Evolutionary conservation across 2,329 filamentous ascomycete species (phyloP).

Genomic region (Ascomycota sp.): DNA sequence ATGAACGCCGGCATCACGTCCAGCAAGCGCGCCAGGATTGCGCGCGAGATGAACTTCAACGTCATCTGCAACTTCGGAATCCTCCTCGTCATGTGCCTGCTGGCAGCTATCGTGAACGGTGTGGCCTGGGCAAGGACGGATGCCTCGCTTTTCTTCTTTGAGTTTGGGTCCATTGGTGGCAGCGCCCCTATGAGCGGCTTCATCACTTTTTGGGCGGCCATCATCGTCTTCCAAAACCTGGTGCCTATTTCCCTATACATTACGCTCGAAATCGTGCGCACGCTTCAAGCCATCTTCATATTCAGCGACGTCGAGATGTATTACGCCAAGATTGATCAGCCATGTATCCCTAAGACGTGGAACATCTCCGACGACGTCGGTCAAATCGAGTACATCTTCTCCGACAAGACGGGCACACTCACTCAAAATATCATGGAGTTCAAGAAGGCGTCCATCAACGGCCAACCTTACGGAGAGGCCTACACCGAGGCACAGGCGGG

Average conservation of each 20-base stretch:
- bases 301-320: constrained; percentile 96
- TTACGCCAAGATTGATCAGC: constrained; percentile 82
- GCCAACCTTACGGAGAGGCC: constrained; percentile 88
- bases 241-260: constrained; percentile 97
- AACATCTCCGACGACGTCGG: constrained; percentile 97
- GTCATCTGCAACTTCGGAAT: constrained; percentile 92
- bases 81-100: constrained; percentile 71
- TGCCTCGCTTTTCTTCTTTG: constrained; percentile 63
- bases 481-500: constrained; percentile 94
- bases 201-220: constrained; percentile 87
- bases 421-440: constrained; percentile 99
- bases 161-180: constrained; percentile 64
- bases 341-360: constrained; percentile 94
- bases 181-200: constrained; percentile 65
- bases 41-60: constrained; percentile 88
- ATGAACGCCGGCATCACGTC: constrained; percentile 92
- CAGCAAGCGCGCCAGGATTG: constrained; percentile 78
- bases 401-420: constrained; percentile 89
- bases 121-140: constrained; percentile 56
- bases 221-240: constrained; percentile 97
- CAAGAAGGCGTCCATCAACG: constrained; percentile 94
- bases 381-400: constrained; percentile 98
- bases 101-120: constrained; percentile 71
- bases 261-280: constrained; percentile 85
- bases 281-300: constrained; percentile 87